A percentile compares a stretch with the other conserved stretches of the same genome.
Evolutionary conservation across 306 rosid genomes (phyloP).

Genomic region (Citrullus amarus): DNA sequence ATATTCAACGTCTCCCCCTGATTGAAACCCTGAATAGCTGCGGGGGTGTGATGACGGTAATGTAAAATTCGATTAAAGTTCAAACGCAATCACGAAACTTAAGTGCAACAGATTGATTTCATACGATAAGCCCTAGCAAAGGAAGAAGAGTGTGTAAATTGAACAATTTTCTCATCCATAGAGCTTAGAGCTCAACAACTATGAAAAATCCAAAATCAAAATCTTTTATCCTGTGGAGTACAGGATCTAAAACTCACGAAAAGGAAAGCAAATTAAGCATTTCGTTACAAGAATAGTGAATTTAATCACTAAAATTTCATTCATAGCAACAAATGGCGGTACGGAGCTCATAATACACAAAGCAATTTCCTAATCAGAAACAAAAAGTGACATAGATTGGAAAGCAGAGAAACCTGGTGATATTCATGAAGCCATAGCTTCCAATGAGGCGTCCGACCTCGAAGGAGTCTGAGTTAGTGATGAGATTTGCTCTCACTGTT

Average conservation of each 20-base stretch:
- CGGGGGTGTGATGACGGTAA: not conserved
- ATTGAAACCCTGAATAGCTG: conserved; percentile 50
- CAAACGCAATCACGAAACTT: not conserved
- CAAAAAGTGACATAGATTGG: not conserved
- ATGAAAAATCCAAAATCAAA: not conserved
- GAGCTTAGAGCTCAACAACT: not conserved
- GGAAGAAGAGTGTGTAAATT: not conserved
- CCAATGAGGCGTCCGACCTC: conserved; percentile 86
- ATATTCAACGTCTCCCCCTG: conserved; percentile 28
- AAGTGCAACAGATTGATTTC: not conserved
- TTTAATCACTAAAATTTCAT: not conserved
- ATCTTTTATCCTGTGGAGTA: not conserved
- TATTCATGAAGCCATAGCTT: conserved; percentile 84
- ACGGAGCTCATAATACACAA: not conserved
- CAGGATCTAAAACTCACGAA: not conserved
- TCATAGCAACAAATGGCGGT: not conserved
- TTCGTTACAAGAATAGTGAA: not conserved
- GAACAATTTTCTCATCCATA: not conserved
- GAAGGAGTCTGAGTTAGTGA: conserved; percentile 61
- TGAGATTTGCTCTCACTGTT: conserved; percentile 32
- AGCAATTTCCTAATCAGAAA: not conserved
- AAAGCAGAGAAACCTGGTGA: conserved; percentile 44
- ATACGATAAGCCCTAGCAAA: not conserved
- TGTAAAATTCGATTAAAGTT: not conserved
- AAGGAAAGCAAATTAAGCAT: not conserved